Evolutionary conservation across 2,329 filamentous ascomycete species (phyloP).

Genomic region (Cytospora schulzeri): DNA sequence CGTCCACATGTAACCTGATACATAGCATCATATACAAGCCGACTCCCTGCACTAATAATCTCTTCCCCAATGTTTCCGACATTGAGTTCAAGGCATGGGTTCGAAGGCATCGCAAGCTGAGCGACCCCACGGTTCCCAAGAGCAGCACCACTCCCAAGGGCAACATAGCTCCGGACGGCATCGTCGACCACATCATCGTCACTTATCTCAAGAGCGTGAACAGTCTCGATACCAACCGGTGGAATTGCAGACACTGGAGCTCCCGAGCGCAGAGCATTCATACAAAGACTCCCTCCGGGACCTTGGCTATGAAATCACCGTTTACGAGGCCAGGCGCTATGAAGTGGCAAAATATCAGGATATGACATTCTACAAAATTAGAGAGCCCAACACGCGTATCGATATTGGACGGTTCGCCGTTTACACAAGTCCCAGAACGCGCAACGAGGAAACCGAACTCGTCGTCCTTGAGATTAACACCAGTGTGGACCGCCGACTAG

Average conservation of each 20-base stretch:
- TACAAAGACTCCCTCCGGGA: not conserved
- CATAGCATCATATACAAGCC: no score
- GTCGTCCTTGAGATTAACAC: not conserved
- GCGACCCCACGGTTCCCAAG: no score
- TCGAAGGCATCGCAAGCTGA: no score
- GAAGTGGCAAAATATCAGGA: not conserved
- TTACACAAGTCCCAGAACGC: not conserved
- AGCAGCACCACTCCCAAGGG: no score
- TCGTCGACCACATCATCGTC: no score
- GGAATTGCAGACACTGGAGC: not conserved
- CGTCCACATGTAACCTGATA: no score
- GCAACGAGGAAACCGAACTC: not conserved
- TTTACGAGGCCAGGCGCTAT: not conserved
- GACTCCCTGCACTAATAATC: no score
- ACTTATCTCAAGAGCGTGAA: not conserved
- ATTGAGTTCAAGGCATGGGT: no score
- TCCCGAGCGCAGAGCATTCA: not conserved
- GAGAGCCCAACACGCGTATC: not conserved
- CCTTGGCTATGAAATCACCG: not conserved
- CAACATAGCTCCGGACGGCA: no score
- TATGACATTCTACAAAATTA: not conserved
- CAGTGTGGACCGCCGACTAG: not conserved
- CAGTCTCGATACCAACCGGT: not conserved
- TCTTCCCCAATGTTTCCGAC: no score
- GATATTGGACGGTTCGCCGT: not conserved